A percentile compares a stretch with the other conserved stretches of the same genome.
Conservation (phyloP, 179 eudicot species). For the Beta macrorhiza region DNA sequence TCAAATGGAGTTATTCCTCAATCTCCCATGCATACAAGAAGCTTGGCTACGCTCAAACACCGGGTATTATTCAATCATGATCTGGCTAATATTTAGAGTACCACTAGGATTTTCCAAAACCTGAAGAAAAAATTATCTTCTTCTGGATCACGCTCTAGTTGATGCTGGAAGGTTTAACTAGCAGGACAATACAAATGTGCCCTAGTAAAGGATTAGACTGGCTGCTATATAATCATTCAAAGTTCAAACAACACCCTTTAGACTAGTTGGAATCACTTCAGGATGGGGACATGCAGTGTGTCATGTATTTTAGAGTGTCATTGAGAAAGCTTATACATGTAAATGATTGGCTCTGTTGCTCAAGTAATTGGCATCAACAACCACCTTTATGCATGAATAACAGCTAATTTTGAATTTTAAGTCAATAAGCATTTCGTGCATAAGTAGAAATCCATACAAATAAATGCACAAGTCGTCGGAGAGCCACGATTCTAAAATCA, state of each 20-base stretch:
- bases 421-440: neutral
- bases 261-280: too few relatives aligned
- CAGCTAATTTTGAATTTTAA: neutral
- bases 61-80: slow-evolving; percentile 52
- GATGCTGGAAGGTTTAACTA: too few relatives aligned
- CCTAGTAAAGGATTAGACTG: too few relatives aligned
- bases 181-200: too few relatives aligned
- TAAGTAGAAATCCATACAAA: neutral
- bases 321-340: neutral
- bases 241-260: too few relatives aligned
- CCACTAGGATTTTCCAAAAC: too few relatives aligned
- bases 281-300: too few relatives aligned
- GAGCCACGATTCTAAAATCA: slow-evolving; percentile 5
- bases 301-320: neutral
- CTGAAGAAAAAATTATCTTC: neutral
- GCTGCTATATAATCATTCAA: too few relatives aligned
- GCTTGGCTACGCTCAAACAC: slow-evolving; percentile 93
- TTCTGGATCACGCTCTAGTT: neutral
- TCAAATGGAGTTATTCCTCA: slow-evolving; percentile 98
- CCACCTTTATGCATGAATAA: neutral
- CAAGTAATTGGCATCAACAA: neutral
- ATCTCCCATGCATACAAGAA: slow-evolving; percentile 98
- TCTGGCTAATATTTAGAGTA: neutral
- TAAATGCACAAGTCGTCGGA: neutral
- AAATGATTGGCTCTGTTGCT: too few relatives aligned